phyloP scores from a whole-genome alignment of 2,329 filamentous ascomycete species.

The Ceratocystis colombiana region DNA sequence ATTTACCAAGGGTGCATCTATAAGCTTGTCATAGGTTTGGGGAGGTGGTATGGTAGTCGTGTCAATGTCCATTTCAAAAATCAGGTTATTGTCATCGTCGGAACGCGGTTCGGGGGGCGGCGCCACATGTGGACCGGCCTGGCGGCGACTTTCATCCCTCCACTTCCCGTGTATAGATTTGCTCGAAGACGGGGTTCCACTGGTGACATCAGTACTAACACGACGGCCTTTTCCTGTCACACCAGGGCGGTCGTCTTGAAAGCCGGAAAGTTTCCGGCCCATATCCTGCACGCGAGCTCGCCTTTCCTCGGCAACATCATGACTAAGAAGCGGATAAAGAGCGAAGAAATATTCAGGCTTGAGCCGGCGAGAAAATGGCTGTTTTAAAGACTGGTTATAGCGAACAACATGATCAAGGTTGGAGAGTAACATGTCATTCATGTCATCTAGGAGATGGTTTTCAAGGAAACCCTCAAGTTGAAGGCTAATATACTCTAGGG shows the following conservation, averaged over 20 bases:
- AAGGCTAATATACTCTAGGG: conserved; percentile 80
- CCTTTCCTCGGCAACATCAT: conserved; percentile 58
- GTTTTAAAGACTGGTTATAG: conserved; percentile 67
- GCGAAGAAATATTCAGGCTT: conserved; percentile 48
- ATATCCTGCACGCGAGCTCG: conserved; percentile 66
- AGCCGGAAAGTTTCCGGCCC: conserved; percentile 53
- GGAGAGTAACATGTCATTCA: conserved; percentile 71
- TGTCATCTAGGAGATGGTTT: conserved; percentile 72
- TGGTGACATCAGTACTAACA: background rate
- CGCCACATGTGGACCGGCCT: background rate
- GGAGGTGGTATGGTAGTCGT: background rate
- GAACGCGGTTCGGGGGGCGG: background rate
- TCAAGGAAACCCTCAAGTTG: conserved; percentile 89
- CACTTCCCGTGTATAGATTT: conserved; percentile 38
- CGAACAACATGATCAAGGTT: conserved; percentile 74
- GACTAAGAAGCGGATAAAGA: conserved; percentile 53
- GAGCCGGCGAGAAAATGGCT: conserved; percentile 68
- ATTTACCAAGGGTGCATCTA: background rate
- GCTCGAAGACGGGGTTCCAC: conserved; percentile 33
- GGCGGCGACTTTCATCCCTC: conserved; percentile 30
- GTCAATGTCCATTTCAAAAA: conserved; percentile 25
- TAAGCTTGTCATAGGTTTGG: background rate
- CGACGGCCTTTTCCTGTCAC: conserved; percentile 36
- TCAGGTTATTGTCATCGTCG: conserved; percentile 18
- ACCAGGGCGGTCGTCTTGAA: conserved; percentile 37